phyloP scores from a whole-genome alignment of 2,329 filamentous ascomycete species.

The Shiraia bambusicola region DNA sequence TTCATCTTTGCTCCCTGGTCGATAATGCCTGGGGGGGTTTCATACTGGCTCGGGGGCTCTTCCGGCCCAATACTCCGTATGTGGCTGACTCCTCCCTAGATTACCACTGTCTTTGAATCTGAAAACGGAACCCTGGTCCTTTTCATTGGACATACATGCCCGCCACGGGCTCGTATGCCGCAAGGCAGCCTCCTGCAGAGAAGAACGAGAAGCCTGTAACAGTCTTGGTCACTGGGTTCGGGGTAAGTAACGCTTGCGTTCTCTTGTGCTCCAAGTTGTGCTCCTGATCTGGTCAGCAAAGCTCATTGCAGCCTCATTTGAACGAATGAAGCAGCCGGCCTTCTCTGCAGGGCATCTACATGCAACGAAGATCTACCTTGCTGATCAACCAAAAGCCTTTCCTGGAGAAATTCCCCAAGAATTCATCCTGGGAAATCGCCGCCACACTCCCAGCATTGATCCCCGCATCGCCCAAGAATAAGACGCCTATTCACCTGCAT shows the following conservation, averaged over 20 bases:
- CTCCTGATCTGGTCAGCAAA: neutral
- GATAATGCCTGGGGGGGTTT: too few species aligned
- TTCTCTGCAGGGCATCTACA: too few species aligned
- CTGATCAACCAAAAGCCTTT: conserved; percentile 28
- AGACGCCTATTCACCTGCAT: conserved; percentile 38
- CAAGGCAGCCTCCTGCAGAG: conserved; percentile 31
- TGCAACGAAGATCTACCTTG: too few species aligned
- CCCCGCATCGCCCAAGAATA: conserved; percentile 23
- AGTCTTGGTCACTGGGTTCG: conserved; percentile 42
- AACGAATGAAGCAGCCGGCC: too few species aligned
- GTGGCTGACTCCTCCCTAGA: neutral
- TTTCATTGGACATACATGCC: conserved; percentile 14
- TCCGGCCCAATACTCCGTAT: too few species aligned
- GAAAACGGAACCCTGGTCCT: neutral
- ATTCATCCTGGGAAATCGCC: conserved; percentile 44
- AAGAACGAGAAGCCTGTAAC: conserved; percentile 36
- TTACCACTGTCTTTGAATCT: too few species aligned
- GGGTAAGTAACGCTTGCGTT: conserved; percentile 22
- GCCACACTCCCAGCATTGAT: conserved; percentile 40
- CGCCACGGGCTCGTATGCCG: conserved; percentile 18
- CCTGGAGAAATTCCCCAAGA: conserved; percentile 31
- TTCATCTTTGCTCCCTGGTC: too few species aligned
- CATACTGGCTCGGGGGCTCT: too few species aligned
- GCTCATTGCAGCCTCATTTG: neutral
- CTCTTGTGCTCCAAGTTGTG: neutral